Evolutionary conservation across 345 rosid species (phyloP), one percentile per base, ranked within the genome.

Genomic region (Stellera chamaejasme): DNA sequence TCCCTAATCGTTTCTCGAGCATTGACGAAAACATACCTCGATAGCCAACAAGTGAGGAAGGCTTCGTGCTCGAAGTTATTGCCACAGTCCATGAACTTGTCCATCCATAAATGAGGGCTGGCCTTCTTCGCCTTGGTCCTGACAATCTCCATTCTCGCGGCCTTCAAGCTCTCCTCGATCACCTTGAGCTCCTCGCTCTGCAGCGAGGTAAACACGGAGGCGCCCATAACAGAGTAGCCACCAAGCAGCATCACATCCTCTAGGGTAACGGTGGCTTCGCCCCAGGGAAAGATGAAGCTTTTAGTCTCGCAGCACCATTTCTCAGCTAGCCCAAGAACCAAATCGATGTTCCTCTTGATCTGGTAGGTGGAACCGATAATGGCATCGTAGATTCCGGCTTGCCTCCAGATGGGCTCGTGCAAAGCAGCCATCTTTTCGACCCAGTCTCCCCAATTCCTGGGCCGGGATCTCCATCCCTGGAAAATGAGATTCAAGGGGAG

Each of bases 211-310:
- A 59, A 67, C 60, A 74, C 60, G 50, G 74, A 63, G 43, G 53
- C 62, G 2, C 74, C 77, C 52, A 60, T 50, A 45, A 59, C 65
- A 42, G 61, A 59, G 57, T 39, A 69, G 10, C 65, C 55, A 1
- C 71, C 69, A 0, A 47, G 45, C 16, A 66, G 15, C 63, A 62
- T 14, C 56, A 62, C 11, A 55, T 73, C 74, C 39, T 69, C 69
- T 1, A 73, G 58, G 0, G 74, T 69, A 15, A 73, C 12, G 0
- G 74, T 65, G 0, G 71, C 77, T 66, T 69, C 71, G 13, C 69
- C 74, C 68, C 66, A 69, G 3, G 74, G 27, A n/a, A 65, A 73
- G 10, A 68, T 43, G 54, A 68, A 73, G 3, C 70, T 46, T n/a
- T 69, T 65, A 2, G 65, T 68, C 10, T 61, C 60, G 0, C 62